Conservation (phyloP, 345 rosid species). For the Eucalyptus pauciflora region DNA sequence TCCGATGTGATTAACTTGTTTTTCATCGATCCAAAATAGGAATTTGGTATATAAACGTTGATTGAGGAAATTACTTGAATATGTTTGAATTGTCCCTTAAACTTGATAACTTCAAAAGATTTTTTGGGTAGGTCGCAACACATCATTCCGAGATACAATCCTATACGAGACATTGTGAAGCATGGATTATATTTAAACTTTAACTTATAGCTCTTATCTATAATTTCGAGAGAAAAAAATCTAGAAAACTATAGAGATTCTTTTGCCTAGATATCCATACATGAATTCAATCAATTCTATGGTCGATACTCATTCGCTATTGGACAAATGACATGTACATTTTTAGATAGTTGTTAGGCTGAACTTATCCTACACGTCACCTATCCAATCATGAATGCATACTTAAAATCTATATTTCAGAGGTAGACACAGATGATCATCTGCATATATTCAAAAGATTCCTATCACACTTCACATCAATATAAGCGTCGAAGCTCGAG, state of each 20-base stretch:
- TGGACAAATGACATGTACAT: fast-evolving
- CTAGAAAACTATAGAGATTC: not conserved
- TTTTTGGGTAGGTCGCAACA: fast-evolving
- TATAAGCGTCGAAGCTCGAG: not conserved
- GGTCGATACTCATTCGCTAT: fast-evolving
- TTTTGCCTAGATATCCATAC: not conserved
- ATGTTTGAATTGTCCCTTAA: not conserved
- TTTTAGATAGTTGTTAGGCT: not conserved
- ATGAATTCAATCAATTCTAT: not conserved
- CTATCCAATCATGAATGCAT: fast-evolving
- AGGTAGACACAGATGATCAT: fast-evolving
- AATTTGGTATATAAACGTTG: not conserved
- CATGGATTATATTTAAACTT: not conserved
- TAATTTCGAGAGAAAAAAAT: not conserved
- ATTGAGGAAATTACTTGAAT: not conserved
- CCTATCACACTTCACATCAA: not conserved
- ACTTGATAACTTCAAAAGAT: not conserved
- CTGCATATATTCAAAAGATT: not conserved
- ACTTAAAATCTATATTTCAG: fast-evolving
- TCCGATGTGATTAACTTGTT: fast-evolving
- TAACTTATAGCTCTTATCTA: not conserved
- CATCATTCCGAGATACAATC: not conserved
- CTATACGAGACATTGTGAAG: not conserved
- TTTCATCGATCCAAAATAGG: fast-evolving
- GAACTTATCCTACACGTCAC: not conserved